These are phyloP conservation scores for Lophiotrema nucula DNA, from an alignment of 495 filamentous ascomycete species.

Conservation along the genomic window DNA sequence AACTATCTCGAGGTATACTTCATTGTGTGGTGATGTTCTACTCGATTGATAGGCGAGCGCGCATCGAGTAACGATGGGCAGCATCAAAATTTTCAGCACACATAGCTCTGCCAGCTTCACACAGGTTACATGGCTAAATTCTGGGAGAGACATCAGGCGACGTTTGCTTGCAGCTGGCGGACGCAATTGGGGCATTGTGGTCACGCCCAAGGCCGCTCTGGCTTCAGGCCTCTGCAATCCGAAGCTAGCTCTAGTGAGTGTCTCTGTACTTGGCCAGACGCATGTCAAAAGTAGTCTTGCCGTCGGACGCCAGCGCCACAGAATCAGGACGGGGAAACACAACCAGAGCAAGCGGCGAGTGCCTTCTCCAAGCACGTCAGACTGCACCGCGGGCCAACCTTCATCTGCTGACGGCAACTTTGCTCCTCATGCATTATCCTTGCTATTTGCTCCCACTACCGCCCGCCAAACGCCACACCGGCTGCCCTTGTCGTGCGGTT, in stretches of 20 bases:
- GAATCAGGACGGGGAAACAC: conserved; percentile 19
- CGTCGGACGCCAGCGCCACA: conserved; percentile 13
- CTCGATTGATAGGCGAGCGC: conserved; percentile 23
- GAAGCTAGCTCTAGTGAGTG: too few relatives aligned
- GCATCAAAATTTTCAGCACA: conserved; percentile 14
- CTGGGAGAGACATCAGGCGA: conserved; percentile 16
- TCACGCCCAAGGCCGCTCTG: too few relatives aligned
- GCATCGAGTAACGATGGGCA: conserved; percentile 31
- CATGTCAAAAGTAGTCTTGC: conserved; percentile 21
- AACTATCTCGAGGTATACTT: too few relatives aligned
- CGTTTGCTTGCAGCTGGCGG: too few relatives aligned
- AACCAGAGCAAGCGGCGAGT: conserved; percentile 1
- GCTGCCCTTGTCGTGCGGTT: conserved; percentile 19
- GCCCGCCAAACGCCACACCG: conserved; percentile 29
- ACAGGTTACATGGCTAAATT: background rate
- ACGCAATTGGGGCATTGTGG: too few relatives aligned
- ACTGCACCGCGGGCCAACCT: conserved; percentile 6
- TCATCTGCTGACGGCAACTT: conserved; percentile 20
- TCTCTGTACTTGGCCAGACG: conserved; percentile 14
- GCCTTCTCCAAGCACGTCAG: conserved; percentile 20
- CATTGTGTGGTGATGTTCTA: too few relatives aligned
- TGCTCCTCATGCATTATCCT: conserved; percentile 28
- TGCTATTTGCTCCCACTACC: conserved; percentile 16
- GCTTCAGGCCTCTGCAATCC: too few relatives aligned
- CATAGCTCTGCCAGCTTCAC: background rate